Conservation (phyloP, 768 basidiomycete genomes). For the Tephrocybe sp. region DNA sequence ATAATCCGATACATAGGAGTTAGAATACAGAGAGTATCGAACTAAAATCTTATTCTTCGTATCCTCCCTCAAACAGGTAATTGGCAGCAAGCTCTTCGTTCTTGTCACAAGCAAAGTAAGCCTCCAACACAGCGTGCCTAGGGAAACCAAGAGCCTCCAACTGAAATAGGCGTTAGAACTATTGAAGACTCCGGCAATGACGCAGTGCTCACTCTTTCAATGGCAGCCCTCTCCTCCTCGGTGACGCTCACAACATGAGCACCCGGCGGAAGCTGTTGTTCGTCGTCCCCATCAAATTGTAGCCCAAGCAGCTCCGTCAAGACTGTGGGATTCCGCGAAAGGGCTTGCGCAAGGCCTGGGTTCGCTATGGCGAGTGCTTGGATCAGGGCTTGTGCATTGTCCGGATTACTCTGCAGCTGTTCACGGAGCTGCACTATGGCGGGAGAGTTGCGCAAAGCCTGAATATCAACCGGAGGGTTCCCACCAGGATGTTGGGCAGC, state of each 20-base stretch:
- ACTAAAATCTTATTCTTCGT: too few species aligned
- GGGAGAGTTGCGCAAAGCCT: conserved; percentile 58
- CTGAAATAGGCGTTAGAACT: conserved; percentile 37
- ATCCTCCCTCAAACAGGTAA: conserved; percentile 78
- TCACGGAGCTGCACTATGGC: conserved; percentile 74
- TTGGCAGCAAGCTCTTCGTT: conserved; percentile 97
- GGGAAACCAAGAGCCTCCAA: conserved; percentile 87
- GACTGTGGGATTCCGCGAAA: conserved; percentile 72
- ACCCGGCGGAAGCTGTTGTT: conserved; percentile 45
- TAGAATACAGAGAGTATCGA: background rate
- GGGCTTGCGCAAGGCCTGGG: conserved; percentile 68
- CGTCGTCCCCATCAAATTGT: conserved; percentile 41
- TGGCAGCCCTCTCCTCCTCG: conserved; percentile 84
- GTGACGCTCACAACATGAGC: conserved; percentile 76
- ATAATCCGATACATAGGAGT: too few species aligned
- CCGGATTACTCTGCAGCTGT: conserved; percentile 75
- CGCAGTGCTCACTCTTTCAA: conserved; percentile 69
- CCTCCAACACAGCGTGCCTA: conserved; percentile 78
- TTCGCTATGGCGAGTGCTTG: conserved; percentile 79
- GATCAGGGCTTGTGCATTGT: conserved; percentile 71
- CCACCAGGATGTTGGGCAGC: too few species aligned
- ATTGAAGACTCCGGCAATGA: background rate
- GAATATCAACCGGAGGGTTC: conserved; percentile 38
- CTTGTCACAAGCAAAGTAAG: conserved; percentile 94
- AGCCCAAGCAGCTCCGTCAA: conserved; percentile 64